A percentile compares a stretch with the other conserved stretches of the same genome.
Evolutionary conservation across 2,329 filamentous ascomycete species (phyloP).

Genomic region (Calonectria pauciramosa): DNA sequence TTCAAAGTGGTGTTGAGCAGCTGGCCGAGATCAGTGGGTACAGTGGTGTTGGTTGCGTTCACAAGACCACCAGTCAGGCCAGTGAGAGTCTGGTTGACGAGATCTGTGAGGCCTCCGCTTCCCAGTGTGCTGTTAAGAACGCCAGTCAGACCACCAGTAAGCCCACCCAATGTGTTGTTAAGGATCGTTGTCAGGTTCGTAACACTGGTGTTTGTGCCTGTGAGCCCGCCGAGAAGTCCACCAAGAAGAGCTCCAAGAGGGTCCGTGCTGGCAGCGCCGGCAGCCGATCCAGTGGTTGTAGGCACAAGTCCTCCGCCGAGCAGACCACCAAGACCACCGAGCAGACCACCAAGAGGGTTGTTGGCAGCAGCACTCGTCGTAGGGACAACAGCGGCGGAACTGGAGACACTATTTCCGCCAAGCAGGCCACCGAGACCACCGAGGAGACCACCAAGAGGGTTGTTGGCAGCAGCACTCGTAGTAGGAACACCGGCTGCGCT

Average conservation of each 20-base stretch:
- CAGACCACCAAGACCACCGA: background rate
- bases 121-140: background rate
- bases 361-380: background rate
- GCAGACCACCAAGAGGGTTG: background rate
- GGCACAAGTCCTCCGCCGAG: background rate
- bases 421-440: background rate
- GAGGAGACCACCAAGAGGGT: background rate
- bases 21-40: background rate
- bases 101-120: background rate
- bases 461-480: background rate
- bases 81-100: background rate
- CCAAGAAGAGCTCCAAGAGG: background rate
- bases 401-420: background rate
- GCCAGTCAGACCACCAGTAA: background rate
- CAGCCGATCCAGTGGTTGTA: background rate
- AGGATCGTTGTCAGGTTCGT: background rate
- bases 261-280: background rate
- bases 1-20: background rate
- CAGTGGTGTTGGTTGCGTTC: background rate
- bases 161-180: background rate
- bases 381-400: too few species aligned
- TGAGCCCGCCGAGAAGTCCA: background rate
- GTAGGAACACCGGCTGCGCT: background rate
- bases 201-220: background rate
- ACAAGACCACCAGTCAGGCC: background rate